Conservation (phyloP, 179 eudicot species). For the Pouteria campechiana region DNA sequence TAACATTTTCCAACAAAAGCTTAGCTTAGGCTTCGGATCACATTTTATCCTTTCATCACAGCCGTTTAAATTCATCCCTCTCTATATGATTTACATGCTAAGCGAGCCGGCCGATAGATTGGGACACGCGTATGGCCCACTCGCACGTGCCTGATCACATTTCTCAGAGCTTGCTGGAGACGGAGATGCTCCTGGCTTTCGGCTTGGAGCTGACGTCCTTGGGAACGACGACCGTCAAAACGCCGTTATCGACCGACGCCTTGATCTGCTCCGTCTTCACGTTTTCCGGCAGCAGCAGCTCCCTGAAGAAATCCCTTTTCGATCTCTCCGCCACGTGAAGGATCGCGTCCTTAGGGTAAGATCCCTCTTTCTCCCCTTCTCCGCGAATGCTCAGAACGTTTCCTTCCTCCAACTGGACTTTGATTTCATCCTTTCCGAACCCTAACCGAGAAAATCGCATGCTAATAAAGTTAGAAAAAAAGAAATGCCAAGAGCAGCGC, state of each 20-base stretch:
- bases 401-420: slow-evolving; percentile 72
- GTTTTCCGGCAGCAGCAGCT: slow-evolving; percentile 61
- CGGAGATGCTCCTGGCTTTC: slow-evolving; percentile 43
- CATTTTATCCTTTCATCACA: too few species aligned
- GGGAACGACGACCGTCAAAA: slow-evolving; percentile 55
- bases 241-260: slow-evolving; percentile 68
- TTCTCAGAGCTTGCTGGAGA: slow-evolving; percentile 60
- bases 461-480: background rate
- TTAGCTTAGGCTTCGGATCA: too few species aligned
- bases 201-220: slow-evolving; percentile 47
- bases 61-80: too few species aligned
- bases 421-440: slow-evolving; percentile 51
- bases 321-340: slow-evolving; percentile 64
- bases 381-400: slow-evolving; percentile 54
- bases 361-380: slow-evolving; percentile 30
- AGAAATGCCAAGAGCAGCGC: background rate
- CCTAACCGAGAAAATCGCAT: slow-evolving; percentile 16
- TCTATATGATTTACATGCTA: too few species aligned
- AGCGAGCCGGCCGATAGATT: too few species aligned
- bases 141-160: too few species aligned
- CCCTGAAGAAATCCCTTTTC: slow-evolving; percentile 30
- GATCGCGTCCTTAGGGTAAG: slow-evolving; percentile 29
- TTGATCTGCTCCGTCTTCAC: slow-evolving; percentile 69
- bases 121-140: too few species aligned
- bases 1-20: too few species aligned